Evolutionary conservation across 345 rosid genomes (phyloP), one percentile per base, ranked within the genome.

Genomic region (Excoecaria cochinchinensis): DNA sequence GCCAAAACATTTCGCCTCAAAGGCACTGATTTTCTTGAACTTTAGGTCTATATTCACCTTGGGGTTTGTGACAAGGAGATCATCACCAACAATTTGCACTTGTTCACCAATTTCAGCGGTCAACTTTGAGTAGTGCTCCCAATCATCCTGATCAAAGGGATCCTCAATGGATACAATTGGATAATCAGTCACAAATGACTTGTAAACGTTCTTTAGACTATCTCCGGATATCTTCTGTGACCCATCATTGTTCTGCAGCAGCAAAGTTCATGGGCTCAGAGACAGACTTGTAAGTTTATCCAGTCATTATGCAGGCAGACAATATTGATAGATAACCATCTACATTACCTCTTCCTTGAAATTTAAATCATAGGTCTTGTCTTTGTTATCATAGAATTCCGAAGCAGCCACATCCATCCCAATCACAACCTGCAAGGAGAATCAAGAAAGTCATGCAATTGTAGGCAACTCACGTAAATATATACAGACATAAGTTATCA

Each of bases 111-210:
- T 80, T 85, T 95, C 99, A 14, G 71, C 0, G 22, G 98, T 93
- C 82, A 95, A 60, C 89, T 95, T 95, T 48, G 90, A 59, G 62
- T 93, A 89, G 84, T 90, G 90, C 76, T 79, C 89, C 99, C 98
- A 95, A 81, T 95, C 99, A 83, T 95, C 98, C 76, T 95, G 99
- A 88, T 95, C 97, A 82, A 93, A 95, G 56, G 98, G 98, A 82
- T 95, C 99, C 80, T 93, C 98, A 48, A 95, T 95, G 25, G 99
- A 95, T 50, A 89, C 96, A 72, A 95, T 93, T 55, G 99, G 99
- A 82, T 93, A 95, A 84, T 91, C 96, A 3, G 91, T 51, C 46
- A 84, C 88, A 39, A 95, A 93, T 57, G 95, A 89, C 89, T 93
- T 95, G 93, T 93, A 95, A 38, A 95, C 74, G 67, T 93, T 91